phyloP scores from a whole-genome alignment of 768 basidiomycete species.

The Boletus subparvulus region DNA sequence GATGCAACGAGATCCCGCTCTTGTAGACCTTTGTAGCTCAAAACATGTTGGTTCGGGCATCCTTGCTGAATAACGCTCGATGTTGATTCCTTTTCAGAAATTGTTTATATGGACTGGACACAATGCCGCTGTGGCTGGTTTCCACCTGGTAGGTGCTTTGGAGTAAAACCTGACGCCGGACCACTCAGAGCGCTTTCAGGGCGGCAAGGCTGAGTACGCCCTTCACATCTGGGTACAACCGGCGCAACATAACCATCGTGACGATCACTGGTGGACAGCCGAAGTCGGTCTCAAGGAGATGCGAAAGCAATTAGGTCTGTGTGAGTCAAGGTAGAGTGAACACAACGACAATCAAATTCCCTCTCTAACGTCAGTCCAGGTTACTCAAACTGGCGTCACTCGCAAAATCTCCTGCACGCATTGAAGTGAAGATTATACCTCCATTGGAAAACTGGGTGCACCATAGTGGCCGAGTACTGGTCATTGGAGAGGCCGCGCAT shows the following conservation, averaged over 20 bases:
- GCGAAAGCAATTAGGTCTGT: constrained; percentile 25
- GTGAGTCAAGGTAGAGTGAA: constrained; percentile 39
- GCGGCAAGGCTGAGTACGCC: constrained; percentile 37
- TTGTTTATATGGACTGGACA: constrained; percentile 22
- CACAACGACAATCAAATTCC: neutral
- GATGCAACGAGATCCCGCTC: constrained; percentile 42
- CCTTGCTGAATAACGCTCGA: neutral
- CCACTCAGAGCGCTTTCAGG: constrained; percentile 29
- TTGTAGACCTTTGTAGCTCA: constrained; percentile 32
- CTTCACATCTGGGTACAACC: constrained; percentile 27
- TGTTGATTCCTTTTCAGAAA: constrained; percentile 11
- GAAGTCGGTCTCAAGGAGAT: constrained; percentile 35
- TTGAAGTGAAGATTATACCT: constrained; percentile 39
- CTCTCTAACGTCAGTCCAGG: constrained; percentile 20
- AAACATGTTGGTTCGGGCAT: constrained; percentile 13
- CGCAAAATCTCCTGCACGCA: constrained; percentile 33
- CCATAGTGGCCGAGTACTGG: constrained; percentile 43
- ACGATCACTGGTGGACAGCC: constrained; percentile 35
- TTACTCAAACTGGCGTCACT: constrained; percentile 39
- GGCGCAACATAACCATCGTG: constrained; percentile 27
- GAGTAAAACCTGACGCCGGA: neutral
- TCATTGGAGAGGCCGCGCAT: constrained; percentile 65
- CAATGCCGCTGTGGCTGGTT: constrained; percentile 22
- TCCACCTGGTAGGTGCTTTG: constrained; percentile 19
- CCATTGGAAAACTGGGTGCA: constrained; percentile 51